Percentiles rank a stretch among this genome's conserved stretches.
phyloP scores from a whole-genome alignment of 306 rosid genomes.

The Carpinus viminea region DNA sequence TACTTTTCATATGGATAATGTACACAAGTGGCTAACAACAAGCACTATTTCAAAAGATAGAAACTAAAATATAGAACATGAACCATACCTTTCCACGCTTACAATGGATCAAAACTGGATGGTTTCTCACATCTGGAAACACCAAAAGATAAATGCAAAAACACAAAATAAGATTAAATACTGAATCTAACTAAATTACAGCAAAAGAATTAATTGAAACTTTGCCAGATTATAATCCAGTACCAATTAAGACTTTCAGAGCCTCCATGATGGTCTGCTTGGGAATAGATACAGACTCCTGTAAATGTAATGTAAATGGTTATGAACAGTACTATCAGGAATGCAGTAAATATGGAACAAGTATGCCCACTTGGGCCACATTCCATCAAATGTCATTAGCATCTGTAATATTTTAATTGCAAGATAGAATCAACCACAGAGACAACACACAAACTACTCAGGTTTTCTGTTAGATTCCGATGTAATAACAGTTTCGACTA shows the following conservation, averaged over 20 bases:
- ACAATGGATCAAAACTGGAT: slow-evolving; percentile 68
- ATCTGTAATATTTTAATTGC: not conserved
- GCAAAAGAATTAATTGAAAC: not conserved
- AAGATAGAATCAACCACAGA: not conserved
- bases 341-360: not conserved
- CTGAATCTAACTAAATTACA: not conserved
- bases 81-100: slow-evolving; percentile 60
- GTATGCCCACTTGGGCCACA: not conserved
- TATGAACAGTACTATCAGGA: slow-evolving; percentile 8
- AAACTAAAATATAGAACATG: not conserved
- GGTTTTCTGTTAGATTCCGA: not conserved
- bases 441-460: not conserved
- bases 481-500: not conserved
- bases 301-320: slow-evolving; percentile 28
- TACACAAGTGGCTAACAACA: not conserved
- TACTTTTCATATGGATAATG: not conserved
- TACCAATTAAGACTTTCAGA: slow-evolving; percentile 74
- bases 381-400: slow-evolving; percentile 18
- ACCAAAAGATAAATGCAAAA: not conserved
- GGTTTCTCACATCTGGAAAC: slow-evolving; percentile 59
- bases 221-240: not conserved
- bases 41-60: not conserved
- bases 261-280: slow-evolving; percentile 71
- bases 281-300: slow-evolving; percentile 63
- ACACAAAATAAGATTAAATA: not conserved